phyloP scores from a whole-genome alignment of 139 green algal genomes.

The Chlamydomonas urium region DNA sequence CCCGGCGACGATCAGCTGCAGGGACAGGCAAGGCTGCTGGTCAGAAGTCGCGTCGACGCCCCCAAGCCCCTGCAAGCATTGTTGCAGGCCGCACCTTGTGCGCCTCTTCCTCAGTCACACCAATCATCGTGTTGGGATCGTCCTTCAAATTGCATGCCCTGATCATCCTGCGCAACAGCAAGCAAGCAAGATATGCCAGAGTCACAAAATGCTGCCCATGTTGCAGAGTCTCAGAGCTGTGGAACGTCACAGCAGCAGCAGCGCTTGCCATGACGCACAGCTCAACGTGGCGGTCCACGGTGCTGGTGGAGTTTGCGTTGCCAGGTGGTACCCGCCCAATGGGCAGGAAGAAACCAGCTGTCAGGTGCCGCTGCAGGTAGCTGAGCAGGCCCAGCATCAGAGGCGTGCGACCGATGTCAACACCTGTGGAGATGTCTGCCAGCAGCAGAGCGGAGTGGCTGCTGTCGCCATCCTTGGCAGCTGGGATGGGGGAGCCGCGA shows the following conservation, averaged over 20 bases:
- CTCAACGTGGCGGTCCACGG: neutral
- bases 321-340: neutral
- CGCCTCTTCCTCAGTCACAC: neutral
- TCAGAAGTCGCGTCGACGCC: neutral
- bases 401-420: neutral
- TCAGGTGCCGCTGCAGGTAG: neutral
- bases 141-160: neutral
- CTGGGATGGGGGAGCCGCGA: too few relatives aligned
- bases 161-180: slow-evolving; percentile 1
- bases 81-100: neutral
- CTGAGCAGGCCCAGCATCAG: neutral
- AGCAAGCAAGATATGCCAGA: neutral
- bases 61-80: too few relatives aligned
- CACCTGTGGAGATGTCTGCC: too few relatives aligned
- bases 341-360: neutral
- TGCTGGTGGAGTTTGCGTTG: neutral
- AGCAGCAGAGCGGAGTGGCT: too few relatives aligned
- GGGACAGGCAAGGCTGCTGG: neutral
- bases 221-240: neutral
- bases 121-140: neutral
- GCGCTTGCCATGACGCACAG: neutral
- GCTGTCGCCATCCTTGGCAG: too few relatives aligned
- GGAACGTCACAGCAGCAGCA: neutral
- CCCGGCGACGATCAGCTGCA: slow-evolving; percentile 21
- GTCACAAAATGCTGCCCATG: neutral